Evolutionary conservation across 352 stramenopile species (phyloP).

Genomic region (Pythium apleroticum): DNA sequence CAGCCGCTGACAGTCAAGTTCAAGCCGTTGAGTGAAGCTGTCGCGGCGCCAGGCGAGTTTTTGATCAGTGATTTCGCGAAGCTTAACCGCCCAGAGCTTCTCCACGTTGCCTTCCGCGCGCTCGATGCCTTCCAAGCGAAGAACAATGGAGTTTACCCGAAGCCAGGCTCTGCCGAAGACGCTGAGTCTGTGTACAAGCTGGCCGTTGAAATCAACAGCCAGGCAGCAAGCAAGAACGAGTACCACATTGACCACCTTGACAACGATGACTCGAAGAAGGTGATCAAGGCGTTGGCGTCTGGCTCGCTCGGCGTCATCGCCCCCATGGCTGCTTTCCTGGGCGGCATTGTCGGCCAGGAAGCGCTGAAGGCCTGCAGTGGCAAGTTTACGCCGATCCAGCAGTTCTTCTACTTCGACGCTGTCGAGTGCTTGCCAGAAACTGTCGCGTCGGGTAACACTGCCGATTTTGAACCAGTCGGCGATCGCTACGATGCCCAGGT

Average conservation of each 20-base stretch:
- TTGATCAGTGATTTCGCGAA: conserved; percentile 99
- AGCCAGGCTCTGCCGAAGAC: conserved; percentile 84
- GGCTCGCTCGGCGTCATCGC: conserved; percentile 91
- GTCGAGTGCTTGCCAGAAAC: conserved; percentile 94
- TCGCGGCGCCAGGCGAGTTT: conserved; percentile 92
- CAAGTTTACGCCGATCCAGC: conserved; percentile 98
- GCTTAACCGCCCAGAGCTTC: conserved; percentile 89
- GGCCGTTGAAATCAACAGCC: conserved; percentile 64
- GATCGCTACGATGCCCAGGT: conserved; percentile 94
- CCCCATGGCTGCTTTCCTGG: conserved; percentile 96
- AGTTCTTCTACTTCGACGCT: conserved; percentile 99
- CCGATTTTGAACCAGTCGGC: conserved; percentile 65
- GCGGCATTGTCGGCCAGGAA: conserved; percentile 97
- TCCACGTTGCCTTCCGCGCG: conserved; percentile 90
- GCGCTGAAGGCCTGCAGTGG: conserved; percentile 98
- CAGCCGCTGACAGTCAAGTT: conserved; percentile 94
- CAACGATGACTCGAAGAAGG: conserved; percentile 63
- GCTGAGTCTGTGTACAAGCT: conserved; percentile 87
- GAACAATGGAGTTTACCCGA: conserved; percentile 75
- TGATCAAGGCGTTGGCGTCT: conserved; percentile 81
- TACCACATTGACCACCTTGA: conserved; percentile 66
- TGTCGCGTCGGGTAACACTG: conserved; percentile 37
- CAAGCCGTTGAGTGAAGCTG: conserved; percentile 82
- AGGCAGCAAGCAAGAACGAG: conserved; percentile 67
- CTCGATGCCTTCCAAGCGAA: conserved; percentile 85